Percentiles rank a stretch among this genome's conserved stretches.
These are phyloP conservation scores for Epicoccum nigrum DNA, from an alignment of 2,329 filamentous ascomycete genomes.

Conservation along the genomic window DNA sequence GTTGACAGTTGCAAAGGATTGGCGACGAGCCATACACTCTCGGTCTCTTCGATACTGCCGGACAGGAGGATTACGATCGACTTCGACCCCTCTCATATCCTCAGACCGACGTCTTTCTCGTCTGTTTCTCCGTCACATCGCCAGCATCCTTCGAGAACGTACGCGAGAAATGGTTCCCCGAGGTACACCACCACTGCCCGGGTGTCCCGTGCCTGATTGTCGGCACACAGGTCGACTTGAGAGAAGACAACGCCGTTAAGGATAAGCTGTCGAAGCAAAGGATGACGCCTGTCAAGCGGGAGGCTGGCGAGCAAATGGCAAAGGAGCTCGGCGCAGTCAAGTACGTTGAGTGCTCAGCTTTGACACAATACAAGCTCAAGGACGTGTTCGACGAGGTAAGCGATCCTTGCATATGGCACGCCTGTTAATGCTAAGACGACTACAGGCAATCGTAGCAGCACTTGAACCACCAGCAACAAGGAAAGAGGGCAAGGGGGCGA, in stretches of 20 bases:
- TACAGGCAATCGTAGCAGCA: constrained; percentile 90
- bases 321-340: constrained; percentile 97
- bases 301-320: constrained; percentile 94
- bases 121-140: constrained; percentile 98
- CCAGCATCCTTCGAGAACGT: constrained; percentile 99
- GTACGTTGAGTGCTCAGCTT: constrained; percentile 97
- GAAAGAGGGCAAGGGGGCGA: constrained; percentile 58
- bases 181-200: constrained; percentile 98
- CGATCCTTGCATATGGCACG: too few relatives aligned
- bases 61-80: constrained; percentile 99
- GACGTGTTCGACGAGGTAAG: constrained; percentile 98
- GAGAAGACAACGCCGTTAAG: constrained; percentile 83
- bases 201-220: constrained; percentile 98
- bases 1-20: constrained; percentile 70
- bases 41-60: constrained; percentile 96
- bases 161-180: constrained; percentile 97
- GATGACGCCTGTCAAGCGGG: constrained; percentile 89
- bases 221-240: constrained; percentile 94
- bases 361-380: constrained; percentile 98
- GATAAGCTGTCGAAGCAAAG: constrained; percentile 96
- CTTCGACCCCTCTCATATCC: constrained; percentile 96
- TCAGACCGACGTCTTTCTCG: constrained; percentile 97
- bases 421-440: constrained; percentile 16
- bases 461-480: constrained; percentile 79
- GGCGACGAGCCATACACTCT: constrained; percentile 98